Base-by-base conservation (phyloP, 768 basidiomycete genomes). In the Rhizopogon sp. region DNA sequence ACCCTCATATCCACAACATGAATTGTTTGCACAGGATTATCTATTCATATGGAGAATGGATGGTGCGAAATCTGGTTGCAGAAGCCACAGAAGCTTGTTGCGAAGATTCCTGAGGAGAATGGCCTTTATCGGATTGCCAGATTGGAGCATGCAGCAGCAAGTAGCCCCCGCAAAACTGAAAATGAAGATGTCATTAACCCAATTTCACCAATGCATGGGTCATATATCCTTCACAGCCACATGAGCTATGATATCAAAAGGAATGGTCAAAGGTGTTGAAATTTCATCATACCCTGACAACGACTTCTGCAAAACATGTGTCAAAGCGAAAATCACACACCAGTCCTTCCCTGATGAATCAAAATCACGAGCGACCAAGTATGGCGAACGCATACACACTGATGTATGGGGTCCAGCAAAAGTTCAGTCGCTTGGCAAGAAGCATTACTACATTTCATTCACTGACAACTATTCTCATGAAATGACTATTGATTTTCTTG, bases 371-470 rank as follows among this genome's bases (percentile, higher is more conserved):
- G 52, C 56, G 5, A 17, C 44, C 22, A 52, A 53, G 49, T 52
- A 41, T 20, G 53, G 39, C 2, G 58, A 64, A 25, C 43, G 54
- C n/a, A 60, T 43, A 59, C 62, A 51, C 57, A 53, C 57, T 55
- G 68, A 74, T 57, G 57, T 74, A 0, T 74, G 70, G 68, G 70
- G 72, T 41, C 68, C 68, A 1, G 62, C 63, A 1, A 39, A 22
- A 0, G 58, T 62, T 2, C 20, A 58, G 1, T 65, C 66, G 3
- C 53, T 64, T 1, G 62, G 66, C 0, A 66, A 70, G 28, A 52
- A 62, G 4, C 29, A 43, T 1, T 77, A 78, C 47, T 71, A 70
- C 42, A 52, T 64, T 9, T 70, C 65, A 0, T 78, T 72, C 54
- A 74, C 62, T 0, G 74, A 78, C 44, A 70, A 76, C 41, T 54